These are phyloP conservation scores for Paramecium caudatum DNA, from an alignment of 73 alveolate genomes.

Conservation along the genomic window DNA sequence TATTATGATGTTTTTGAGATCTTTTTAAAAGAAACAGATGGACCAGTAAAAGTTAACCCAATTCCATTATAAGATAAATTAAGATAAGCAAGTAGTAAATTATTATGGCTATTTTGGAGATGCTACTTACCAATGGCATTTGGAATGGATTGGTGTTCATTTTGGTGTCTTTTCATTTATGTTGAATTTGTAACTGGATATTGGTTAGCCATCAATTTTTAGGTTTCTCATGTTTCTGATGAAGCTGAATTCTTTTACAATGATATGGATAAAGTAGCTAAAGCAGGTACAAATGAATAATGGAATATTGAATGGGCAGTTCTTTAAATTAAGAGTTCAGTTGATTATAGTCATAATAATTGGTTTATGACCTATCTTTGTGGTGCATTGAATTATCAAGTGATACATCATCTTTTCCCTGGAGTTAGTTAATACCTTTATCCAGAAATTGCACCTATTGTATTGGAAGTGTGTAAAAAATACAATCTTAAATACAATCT, in stretches of 20 bases:
- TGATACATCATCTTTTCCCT: slow-evolving; percentile 59
- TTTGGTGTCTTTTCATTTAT: slow-evolving; percentile 24
- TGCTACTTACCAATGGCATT: slow-evolving; percentile 10
- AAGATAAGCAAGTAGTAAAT: slow-evolving; percentile 61
- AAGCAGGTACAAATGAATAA: slow-evolving; percentile 57
- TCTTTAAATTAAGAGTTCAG: slow-evolving; percentile 45
- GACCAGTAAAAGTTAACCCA: slow-evolving; percentile 61
- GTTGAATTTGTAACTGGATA: slow-evolving; percentile 54
- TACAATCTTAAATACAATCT: slow-evolving; percentile 16
- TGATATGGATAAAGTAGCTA: slow-evolving; percentile 19
- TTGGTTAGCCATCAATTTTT: slow-evolving; percentile 64
- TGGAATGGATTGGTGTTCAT: background rate
- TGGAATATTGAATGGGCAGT: slow-evolving; percentile 67
- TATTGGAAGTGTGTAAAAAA: slow-evolving; percentile 31
- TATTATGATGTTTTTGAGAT: slow-evolving; percentile 59
- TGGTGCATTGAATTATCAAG: slow-evolving; percentile 67
- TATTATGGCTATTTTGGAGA: slow-evolving; percentile 68
- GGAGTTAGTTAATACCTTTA: slow-evolving; percentile 58
- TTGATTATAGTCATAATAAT: slow-evolving; percentile 54
- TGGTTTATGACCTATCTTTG: slow-evolving; percentile 53
- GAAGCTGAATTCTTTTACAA: slow-evolving; percentile 65
- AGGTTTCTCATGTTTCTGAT: slow-evolving; percentile 66
- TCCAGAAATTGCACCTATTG: slow-evolving; percentile 66
- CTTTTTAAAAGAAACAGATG: slow-evolving; percentile 57
- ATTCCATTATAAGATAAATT: slow-evolving; percentile 46